Base-by-base conservation (phyloP, 164 flowering plant genomes). In the Vitis rotundifolia region DNA sequence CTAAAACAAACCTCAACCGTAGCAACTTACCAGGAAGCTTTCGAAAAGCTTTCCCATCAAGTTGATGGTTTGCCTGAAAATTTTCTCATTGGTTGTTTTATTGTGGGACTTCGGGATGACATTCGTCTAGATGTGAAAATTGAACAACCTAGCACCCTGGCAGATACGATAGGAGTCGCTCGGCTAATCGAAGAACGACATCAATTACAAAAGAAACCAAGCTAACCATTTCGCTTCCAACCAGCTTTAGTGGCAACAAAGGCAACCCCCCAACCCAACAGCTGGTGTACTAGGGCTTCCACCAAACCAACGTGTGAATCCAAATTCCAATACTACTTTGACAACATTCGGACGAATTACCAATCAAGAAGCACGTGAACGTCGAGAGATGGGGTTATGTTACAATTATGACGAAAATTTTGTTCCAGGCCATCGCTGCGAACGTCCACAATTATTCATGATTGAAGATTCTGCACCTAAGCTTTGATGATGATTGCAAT, bases 381-480 rank as follows among this genome's bases (percentile, higher is more conserved):
- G 51, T 4, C 15, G 51, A 3, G 19, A 37, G 8, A 37, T n/a
- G 44, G 65, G 51, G 0, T 22, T 22, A 1, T 22, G 1, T 22
- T 22, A 22, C 26, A 1, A 22, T 22, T 22, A 22, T 22, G 26
- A 22, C 26, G 26, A 22, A 22, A 22, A 22, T 0, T 9, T 61
- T 9, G 3, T 13, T 8, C 26, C 64, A 3, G 51, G 26, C 2
- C 64, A 61, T n/a, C 64, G 51, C 12, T 61, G 49, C 0, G 49
- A 14, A 61, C 49, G 64, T 5, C 64, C 64, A 29, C 49, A 61
- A 61, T 37, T 61, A 8, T 61, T 26, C 31, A 61, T 61, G 64
- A 61, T 61, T 37, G 0, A 37, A 14, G 64, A 61, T 28, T 22
- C 26, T 22, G 26, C 26, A 22, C 26, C 26, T 22, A 22, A 22